These are phyloP conservation scores for Penicillium sp. DNA, from an alignment of 2,329 filamentous ascomycete species.

Conservation along the genomic window DNA sequence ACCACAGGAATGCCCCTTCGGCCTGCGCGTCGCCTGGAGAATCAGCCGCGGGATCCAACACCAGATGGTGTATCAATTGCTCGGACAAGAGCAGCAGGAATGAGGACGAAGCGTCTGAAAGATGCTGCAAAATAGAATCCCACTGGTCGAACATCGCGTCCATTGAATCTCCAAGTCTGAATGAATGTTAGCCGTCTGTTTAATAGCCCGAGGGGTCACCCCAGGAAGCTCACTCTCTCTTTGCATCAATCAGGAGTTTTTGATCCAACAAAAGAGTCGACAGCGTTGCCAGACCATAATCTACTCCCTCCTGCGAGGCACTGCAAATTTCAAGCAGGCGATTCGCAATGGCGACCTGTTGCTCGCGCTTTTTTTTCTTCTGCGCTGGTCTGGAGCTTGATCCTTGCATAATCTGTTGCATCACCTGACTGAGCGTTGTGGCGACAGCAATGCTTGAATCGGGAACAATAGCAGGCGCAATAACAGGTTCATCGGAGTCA, in stretches of 20 bases:
- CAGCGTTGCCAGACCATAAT: constrained; percentile 23
- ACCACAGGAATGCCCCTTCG: constrained; percentile 54
- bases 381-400: constrained; percentile 19
- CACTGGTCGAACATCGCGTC: constrained; percentile 35
- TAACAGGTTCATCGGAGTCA: constrained; percentile 42
- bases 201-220: neutral
- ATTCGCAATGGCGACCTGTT: constrained; percentile 24
- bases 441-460: constrained; percentile 21
- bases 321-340: constrained; percentile 34
- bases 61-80: constrained; percentile 41
- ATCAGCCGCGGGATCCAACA: constrained; percentile 23
- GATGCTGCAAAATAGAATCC: constrained; percentile 39
- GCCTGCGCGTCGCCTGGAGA: constrained; percentile 32
- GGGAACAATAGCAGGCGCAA: constrained; percentile 6
- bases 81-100: constrained; percentile 45
- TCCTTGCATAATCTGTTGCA: constrained; percentile 21
- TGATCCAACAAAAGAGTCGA: constrained; percentile 32
- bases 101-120: constrained; percentile 36
- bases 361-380: constrained; percentile 35
- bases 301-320: constrained; percentile 4
- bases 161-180: constrained; percentile 33
- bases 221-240: constrained; percentile 30
- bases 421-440: constrained; percentile 18
- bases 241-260: constrained; percentile 27
- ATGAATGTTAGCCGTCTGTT: constrained; percentile 3